phyloP scores from a whole-genome alignment of 2,329 filamentous ascomycete species.

The Alternaria infectoria region DNA sequence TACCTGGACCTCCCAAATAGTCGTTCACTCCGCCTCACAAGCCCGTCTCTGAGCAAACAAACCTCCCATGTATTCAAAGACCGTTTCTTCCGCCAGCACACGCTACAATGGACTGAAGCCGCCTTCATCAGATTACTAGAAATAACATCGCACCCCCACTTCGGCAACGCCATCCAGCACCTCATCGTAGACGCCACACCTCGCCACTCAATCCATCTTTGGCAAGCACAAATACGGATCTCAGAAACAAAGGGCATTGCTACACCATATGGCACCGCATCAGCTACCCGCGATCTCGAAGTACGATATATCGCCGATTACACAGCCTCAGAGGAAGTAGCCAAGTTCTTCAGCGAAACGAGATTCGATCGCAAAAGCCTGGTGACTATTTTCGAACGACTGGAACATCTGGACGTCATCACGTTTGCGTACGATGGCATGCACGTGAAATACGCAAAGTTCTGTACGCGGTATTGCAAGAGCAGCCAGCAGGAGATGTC shows the following conservation, averaged over 20 bases:
- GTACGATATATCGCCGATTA: slow-evolving; percentile 1
- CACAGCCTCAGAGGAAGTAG: slow-evolving; percentile 12
- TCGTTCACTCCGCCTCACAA: slow-evolving; percentile 28
- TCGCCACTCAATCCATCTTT: slow-evolving; percentile 26
- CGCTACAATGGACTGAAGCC: slow-evolving; percentile 23
- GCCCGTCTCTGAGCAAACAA: slow-evolving; percentile 19
- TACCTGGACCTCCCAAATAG: slow-evolving; percentile 24
- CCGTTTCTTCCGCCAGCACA: slow-evolving; percentile 29
- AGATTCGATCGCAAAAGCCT: slow-evolving; percentile 31
- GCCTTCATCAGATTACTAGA: slow-evolving; percentile 20
- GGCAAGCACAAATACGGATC: slow-evolving; percentile 23
- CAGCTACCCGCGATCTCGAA: slow-evolving; percentile 1
- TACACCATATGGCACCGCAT: neutral
- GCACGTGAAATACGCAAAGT: slow-evolving; percentile 17
- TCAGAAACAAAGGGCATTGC: slow-evolving; percentile 10
- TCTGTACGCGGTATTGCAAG: slow-evolving; percentile 26
- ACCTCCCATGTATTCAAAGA: slow-evolving; percentile 25
- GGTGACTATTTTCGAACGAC: slow-evolving; percentile 18
- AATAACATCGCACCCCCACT: slow-evolving; percentile 20
- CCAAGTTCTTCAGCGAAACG: slow-evolving; percentile 35
- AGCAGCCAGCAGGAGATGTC: slow-evolving; percentile 36
- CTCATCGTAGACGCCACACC: slow-evolving; percentile 40
- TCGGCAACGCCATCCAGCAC: slow-evolving; percentile 22
- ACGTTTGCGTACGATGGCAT: slow-evolving; percentile 24
- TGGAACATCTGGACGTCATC: slow-evolving; percentile 7